A percentile compares a stretch with the other conserved stretches of the same genome.
phyloP scores from a whole-genome alignment of 1,139 yeast species.

The Debaryomycetaceae sp. region DNA sequence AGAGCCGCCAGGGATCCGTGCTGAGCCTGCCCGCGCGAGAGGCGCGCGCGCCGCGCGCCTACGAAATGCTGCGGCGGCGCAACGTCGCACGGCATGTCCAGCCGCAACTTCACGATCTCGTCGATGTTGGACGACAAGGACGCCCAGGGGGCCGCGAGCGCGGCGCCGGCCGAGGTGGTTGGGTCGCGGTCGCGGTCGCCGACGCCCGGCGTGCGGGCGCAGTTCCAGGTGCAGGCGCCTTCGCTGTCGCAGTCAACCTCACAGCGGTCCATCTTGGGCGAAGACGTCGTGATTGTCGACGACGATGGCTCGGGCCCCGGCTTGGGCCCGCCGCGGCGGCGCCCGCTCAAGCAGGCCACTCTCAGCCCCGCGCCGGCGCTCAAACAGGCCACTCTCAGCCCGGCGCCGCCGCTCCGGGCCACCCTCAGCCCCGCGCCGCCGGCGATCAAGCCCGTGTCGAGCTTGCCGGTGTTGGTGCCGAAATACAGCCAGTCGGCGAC shows the following conservation, averaged over 20 bases:
- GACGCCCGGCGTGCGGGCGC: constrained; percentile 3
- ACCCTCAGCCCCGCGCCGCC: background rate
- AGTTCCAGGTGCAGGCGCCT: constrained; percentile 3
- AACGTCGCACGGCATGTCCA: constrained; percentile 2
- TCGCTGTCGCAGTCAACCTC: background rate
- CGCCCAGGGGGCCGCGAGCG: constrained; percentile 3
- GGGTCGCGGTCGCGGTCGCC: constrained; percentile 3
- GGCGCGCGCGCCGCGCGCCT: too few relatives aligned
- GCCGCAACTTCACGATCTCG: constrained; percentile 9
- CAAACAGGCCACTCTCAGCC: background rate
- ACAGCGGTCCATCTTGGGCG: constrained; percentile 2
- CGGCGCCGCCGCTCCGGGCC: constrained; percentile 2
- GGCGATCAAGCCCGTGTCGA: constrained; percentile 1
- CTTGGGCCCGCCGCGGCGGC: constrained; percentile 7
- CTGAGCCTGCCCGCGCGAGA: too few relatives aligned
- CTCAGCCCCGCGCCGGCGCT: background rate
- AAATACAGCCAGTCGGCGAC: constrained; percentile 12
- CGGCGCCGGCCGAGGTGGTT: background rate
- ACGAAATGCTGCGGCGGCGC: too few relatives aligned
- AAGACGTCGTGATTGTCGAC: constrained; percentile 7
- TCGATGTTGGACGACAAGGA: constrained; percentile 9
- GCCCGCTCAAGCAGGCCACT: constrained; percentile 4
- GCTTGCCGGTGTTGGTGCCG: constrained; percentile 12
- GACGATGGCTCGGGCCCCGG: constrained; percentile 4
- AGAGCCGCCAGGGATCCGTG: too few relatives aligned